Evolutionary conservation across 805 yeast genomes (phyloP), one percentile per base, ranked within the genome.

Genomic region (Cyberlindnera euphorbiiphila): DNA sequence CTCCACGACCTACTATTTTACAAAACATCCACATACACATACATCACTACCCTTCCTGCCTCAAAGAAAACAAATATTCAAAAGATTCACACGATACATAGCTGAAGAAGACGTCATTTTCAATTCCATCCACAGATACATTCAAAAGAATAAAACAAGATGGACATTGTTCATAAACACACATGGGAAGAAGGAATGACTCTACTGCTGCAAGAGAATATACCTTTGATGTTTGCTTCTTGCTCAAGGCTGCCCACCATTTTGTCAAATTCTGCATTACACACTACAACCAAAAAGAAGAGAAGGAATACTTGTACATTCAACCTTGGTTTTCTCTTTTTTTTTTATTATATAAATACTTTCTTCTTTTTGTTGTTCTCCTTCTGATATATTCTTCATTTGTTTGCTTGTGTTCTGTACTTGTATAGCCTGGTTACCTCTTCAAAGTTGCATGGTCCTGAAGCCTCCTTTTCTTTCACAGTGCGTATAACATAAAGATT

Each of bases 371-470:
- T 29, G 24, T 28, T 20, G 9, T 18, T 21, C 18, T 21, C 3
- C n/a, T 31, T 20, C 25, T 25, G n/a, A 20, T 13, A 13, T 19
- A n/a, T 34, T 6, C 23, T 11, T 15, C 19, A 18, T 18, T 17
- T 16, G 3, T 17, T 14, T 28, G 16, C 11, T 28, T 7, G 25
- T 29, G 16, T 27, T 14, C 25, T 16, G 16, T 24, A 25, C 11
- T 11, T 16, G n/a, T n/a, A n/a, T n/a, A n/a, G n/a, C n/a, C n/a
- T n/a, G n/a, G n/a, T n/a, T n/a, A n/a, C 23, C 12, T 28, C 35
- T 35, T 33, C 32, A 41, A 16, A 21, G 37, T 37, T 36, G 38
- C 41, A 36, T 40, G 36, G 37, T 39, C 36, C n/a, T n/a, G n/a
- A n/a, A n/a, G n/a, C n/a, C n/a, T n/a, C n/a, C n/a, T n/a, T n/a